These are phyloP conservation scores for Claviceps sorghi DNA, from an alignment of 2,329 filamentous ascomycete genomes.

Conservation along the genomic window DNA sequence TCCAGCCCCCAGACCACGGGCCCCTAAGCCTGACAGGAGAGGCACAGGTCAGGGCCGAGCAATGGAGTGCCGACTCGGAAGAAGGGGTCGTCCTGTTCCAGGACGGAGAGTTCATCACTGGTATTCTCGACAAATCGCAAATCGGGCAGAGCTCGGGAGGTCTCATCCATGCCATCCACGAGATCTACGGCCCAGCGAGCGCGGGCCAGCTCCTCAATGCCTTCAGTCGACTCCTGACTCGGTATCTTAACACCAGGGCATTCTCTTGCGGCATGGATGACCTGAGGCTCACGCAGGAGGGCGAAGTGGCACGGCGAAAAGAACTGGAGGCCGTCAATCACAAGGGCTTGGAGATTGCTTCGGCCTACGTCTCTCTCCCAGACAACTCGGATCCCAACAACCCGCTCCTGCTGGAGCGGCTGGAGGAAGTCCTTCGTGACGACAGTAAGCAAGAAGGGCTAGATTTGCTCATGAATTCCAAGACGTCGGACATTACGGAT, in stretches of 20 bases:
- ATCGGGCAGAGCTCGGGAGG: conserved; percentile 79
- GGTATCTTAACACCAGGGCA: conserved; percentile 80
- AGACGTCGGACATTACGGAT: conserved; percentile 56
- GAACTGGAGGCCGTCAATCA: conserved; percentile 51
- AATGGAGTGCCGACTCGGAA: conserved; percentile 65
- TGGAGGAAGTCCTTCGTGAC: conserved; percentile 84
- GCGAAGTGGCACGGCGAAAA: conserved; percentile 56
- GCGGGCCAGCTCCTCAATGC: conserved; percentile 83
- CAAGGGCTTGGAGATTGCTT: conserved; percentile 65
- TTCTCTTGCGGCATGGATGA: conserved; percentile 98
- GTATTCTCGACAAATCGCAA: conserved; percentile 91
- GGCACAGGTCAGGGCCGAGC: conserved; percentile 60
- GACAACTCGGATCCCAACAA: conserved; percentile 49
- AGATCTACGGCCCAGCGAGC: conserved; percentile 75
- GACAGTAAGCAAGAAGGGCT: conserved; percentile 80
- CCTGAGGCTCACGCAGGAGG: conserved; percentile 65
- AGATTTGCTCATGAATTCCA: conserved; percentile 72
- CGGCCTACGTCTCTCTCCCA: conserved; percentile 76
- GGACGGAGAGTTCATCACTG: conserved; percentile 74
- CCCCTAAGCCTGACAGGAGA: conserved; percentile 68
- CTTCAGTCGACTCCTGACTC: conserved; percentile 75
- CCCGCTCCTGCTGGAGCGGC: conserved; percentile 56
- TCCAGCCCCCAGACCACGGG: conserved; percentile 61
- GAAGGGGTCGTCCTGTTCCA: conserved; percentile 72
- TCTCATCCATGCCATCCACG: conserved; percentile 81